Conservation (phyloP, 331 rosid species). For the Quercus phellos region DNA sequence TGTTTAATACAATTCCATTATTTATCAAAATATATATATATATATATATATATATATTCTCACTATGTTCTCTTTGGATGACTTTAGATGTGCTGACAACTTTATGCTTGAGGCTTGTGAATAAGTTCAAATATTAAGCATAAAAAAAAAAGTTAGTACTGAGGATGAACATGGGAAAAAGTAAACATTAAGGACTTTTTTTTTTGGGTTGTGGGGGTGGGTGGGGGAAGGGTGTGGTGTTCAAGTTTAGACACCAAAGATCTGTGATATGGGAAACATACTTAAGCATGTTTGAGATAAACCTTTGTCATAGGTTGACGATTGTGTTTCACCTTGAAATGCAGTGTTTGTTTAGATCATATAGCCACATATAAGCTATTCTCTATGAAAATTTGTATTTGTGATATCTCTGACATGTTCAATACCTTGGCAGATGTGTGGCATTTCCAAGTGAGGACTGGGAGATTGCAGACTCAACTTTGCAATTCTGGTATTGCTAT, state of each 20-base stretch:
- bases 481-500: slow-evolving; percentile 78
- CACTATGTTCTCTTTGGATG: slow-evolving; percentile 13
- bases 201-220: too few species aligned
- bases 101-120: not conserved
- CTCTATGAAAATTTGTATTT: slow-evolving; percentile 9
- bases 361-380: slow-evolving; percentile 18
- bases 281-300: slow-evolving; percentile 8
- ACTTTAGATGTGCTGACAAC: not conserved
- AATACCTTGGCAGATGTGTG: slow-evolving; percentile 67
- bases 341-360: not conserved
- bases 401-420: slow-evolving; percentile 28
- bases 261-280: slow-evolving; percentile 2
- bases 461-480: slow-evolving; percentile 94
- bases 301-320: not conserved
- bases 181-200: too few species aligned
- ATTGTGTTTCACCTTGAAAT: slow-evolving; percentile 7
- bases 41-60: not conserved
- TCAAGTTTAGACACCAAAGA: too few species aligned
- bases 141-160: not conserved
- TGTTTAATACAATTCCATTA: too few species aligned
- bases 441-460: slow-evolving; percentile 93
- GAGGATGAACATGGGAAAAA: not conserved
- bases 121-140: not conserved
- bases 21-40: too few species aligned
- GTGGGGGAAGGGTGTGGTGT: too few species aligned